Conservation (phyloP, 805 yeast species). For the Saccharomyces jurei region DNA sequence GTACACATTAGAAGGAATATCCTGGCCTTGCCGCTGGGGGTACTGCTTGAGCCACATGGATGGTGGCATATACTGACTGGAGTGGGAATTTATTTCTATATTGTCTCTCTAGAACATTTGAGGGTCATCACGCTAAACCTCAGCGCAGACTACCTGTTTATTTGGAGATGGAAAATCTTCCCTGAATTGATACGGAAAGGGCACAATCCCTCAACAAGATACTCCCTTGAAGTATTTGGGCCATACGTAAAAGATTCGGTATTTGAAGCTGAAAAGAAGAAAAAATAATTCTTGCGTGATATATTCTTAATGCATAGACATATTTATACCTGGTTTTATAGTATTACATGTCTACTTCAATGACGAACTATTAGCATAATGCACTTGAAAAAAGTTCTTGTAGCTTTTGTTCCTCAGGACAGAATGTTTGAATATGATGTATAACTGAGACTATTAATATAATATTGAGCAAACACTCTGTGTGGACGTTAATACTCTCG, state of each 20-base stretch:
- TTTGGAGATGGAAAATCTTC: constrained; percentile 47
- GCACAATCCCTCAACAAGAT: constrained; percentile 12
- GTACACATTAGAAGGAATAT: constrained; percentile 49
- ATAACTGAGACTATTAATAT: background rate
- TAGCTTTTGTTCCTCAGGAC: background rate
- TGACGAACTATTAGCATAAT: background rate
- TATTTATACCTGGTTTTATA: background rate
- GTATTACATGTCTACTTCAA: background rate
- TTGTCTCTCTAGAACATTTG: constrained; percentile 70
- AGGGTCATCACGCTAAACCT: constrained; percentile 36
- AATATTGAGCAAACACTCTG: background rate
- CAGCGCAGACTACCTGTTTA: constrained; percentile 44
- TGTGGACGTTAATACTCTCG: background rate
- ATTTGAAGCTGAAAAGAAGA: constrained; percentile 4
- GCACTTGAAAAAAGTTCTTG: background rate
- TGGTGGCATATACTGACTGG: constrained; percentile 96
- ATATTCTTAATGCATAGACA: background rate
- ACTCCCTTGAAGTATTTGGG: constrained; percentile 14
- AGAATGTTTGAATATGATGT: no score
- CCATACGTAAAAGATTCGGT: constrained; percentile 1
- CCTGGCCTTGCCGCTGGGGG: constrained; percentile 74
- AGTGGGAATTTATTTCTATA: constrained; percentile 76
- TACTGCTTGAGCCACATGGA: constrained; percentile 83
- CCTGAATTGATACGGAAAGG: constrained; percentile 35
- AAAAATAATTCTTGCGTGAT: background rate